Evolutionary conservation across 352 stramenopile genomes (phyloP).

Genomic region (Phytophthora crassamura): DNA sequence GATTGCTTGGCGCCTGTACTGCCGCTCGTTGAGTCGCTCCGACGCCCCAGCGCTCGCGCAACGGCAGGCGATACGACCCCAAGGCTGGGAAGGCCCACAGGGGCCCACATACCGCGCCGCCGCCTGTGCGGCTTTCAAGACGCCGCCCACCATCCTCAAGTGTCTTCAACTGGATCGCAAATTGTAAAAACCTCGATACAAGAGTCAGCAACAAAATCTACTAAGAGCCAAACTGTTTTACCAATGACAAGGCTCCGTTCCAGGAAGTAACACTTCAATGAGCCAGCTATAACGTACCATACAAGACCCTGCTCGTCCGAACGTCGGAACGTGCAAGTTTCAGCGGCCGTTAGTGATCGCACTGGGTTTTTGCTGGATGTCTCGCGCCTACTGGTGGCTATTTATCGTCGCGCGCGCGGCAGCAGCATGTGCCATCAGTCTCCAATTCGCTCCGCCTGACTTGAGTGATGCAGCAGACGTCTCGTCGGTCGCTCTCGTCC

Average conservation of each 20-base stretch:
- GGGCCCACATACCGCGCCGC: slow-evolving; percentile 1
- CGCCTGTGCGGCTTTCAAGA: slow-evolving; percentile 7
- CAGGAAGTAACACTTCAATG: no score
- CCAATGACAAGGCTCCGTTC: no score
- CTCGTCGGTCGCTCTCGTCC: slow-evolving; percentile 9
- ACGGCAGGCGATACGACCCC: background rate
- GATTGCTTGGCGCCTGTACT: slow-evolving; percentile 1
- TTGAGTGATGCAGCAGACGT: slow-evolving; percentile 26
- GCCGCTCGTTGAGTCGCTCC: background rate
- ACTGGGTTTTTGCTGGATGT: no score
- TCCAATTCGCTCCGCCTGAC: slow-evolving; percentile 12
- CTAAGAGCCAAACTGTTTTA: no score
- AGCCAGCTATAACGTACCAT: no score
- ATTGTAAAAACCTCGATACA: slow-evolving; percentile 5
- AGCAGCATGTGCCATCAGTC: slow-evolving; percentile 18
- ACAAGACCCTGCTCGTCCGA: no score
- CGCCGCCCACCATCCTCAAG: slow-evolving; percentile 6
- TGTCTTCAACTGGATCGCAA: slow-evolving; percentile 20
- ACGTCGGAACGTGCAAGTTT: no score
- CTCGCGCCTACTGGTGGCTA: slow-evolving; percentile 20
- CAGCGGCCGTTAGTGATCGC: no score
- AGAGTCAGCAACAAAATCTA: background rate
- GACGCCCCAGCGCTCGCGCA: background rate
- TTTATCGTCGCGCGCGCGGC: slow-evolving; percentile 19
- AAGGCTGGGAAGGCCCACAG: background rate